Conservation (phyloP, 306 rosid species). For the Cyclanthera cordifolia region DNA sequence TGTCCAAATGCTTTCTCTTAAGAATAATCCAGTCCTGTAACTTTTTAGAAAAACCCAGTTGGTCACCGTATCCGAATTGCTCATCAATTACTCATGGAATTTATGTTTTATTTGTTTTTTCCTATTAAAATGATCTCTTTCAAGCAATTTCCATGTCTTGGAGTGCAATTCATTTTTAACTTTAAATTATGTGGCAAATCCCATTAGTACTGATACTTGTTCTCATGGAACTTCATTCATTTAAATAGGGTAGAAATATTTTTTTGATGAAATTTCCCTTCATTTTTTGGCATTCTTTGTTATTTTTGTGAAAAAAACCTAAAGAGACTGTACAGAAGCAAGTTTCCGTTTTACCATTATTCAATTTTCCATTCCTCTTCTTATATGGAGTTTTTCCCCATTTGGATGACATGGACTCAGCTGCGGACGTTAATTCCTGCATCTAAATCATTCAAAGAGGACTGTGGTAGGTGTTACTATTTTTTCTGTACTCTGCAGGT, state of each 20-base stretch:
- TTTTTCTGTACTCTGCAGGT: slow-evolving; percentile 13
- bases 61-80: background rate
- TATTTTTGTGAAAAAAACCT: background rate
- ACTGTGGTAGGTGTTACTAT: slow-evolving; percentile 59
- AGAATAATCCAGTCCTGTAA: background rate
- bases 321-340: background rate
- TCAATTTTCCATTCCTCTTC: background rate
- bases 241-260: background rate
- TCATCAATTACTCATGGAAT: background rate
- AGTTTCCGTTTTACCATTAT: background rate
- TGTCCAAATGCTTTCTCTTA: background rate
- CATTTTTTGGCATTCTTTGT: background rate
- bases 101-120: background rate
- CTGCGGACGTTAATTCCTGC: slow-evolving; percentile 54
- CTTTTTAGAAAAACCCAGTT: background rate
- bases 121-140: background rate
- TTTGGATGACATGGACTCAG: slow-evolving; percentile 25
- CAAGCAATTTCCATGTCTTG: background rate
- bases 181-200: background rate
- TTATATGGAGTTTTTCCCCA: slow-evolving; percentile 5
- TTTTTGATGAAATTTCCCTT: background rate
- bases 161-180: background rate
- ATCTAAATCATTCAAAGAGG: slow-evolving; percentile 58
- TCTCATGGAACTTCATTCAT: background rate
- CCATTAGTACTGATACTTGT: background rate